A percentile compares a stretch with the other conserved stretches of the same genome.
These are phyloP conservation scores for Kodamaea leandrae DNA, from an alignment of 805 yeast genomes.

Conservation along the genomic window DNA sequence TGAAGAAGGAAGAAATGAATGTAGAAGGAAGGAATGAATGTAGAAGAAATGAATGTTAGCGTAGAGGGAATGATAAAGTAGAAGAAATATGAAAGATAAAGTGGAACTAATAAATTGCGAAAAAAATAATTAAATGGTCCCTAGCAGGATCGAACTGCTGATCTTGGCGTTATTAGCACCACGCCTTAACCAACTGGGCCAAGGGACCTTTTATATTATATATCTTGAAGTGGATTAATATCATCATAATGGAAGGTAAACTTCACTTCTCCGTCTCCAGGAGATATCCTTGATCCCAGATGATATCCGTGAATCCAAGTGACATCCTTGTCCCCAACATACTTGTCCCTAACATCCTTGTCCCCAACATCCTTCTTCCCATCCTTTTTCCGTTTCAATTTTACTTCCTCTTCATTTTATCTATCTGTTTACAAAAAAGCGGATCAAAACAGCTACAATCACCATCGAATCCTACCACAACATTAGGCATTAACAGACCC, in stretches of 20 bases:
- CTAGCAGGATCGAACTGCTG: slow-evolving; percentile 47
- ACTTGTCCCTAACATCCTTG: not conserved
- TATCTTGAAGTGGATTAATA: not conserved
- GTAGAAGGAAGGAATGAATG: too few species aligned
- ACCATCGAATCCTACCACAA: not conserved
- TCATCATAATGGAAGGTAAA: too few species aligned
- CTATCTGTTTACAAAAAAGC: not conserved
- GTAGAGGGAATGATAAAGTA: too few species aligned
- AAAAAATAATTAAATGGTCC: slow-evolving; percentile 16
- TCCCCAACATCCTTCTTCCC: not conserved
- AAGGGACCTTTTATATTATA: slow-evolving; percentile 39
- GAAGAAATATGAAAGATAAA: not conserved
- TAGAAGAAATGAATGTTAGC: too few species aligned
- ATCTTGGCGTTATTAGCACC: slow-evolving; percentile 54
- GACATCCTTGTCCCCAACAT: not conserved
- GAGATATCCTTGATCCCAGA: too few species aligned
- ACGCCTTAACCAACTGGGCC: slow-evolving; percentile 56
- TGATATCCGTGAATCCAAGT: not conserved
- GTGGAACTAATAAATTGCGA: not conserved
- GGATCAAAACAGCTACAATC: not conserved
- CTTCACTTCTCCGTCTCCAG: too few species aligned
- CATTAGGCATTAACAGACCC: too few species aligned
- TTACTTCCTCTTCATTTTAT: not conserved
- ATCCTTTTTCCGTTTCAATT: not conserved
- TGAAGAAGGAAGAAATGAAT: too few species aligned